phyloP scores from a whole-genome alignment of 2,329 filamentous ascomycete genomes.

The Fusarium albidum region DNA sequence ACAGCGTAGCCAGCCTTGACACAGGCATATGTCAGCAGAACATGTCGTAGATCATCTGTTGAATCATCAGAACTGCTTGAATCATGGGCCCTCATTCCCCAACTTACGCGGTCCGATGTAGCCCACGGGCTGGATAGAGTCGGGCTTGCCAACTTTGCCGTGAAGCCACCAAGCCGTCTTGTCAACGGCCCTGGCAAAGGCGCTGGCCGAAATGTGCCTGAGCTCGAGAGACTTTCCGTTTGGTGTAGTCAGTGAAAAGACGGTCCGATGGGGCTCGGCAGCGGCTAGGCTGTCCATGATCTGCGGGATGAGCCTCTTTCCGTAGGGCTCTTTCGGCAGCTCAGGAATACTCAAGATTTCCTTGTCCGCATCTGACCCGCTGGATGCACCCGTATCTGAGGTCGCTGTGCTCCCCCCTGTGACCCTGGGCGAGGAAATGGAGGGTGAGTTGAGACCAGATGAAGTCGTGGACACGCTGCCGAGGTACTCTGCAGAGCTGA shows the following conservation, averaged over 20 bases:
- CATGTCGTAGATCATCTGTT: slow-evolving; percentile 43
- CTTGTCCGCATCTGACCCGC: too few species aligned
- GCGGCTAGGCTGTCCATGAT: slow-evolving; percentile 41
- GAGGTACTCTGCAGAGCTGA: too few species aligned
- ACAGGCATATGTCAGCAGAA: slow-evolving; percentile 42
- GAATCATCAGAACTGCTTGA: neutral
- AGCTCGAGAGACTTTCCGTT: slow-evolving; percentile 26
- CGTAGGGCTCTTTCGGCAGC: slow-evolving; percentile 25
- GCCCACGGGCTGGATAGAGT: slow-evolving; percentile 33
- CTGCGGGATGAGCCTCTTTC: slow-evolving; percentile 39
- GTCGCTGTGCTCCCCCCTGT: too few species aligned
- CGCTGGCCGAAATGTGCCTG: slow-evolving; percentile 34
- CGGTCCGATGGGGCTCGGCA: slow-evolving; percentile 35
- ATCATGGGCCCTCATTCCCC: neutral
- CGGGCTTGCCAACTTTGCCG: slow-evolving; percentile 25
- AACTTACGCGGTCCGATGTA: slow-evolving; percentile 47
- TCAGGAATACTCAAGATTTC: too few species aligned
- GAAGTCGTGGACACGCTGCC: too few species aligned
- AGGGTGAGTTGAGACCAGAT: too few species aligned
- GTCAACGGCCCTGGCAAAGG: slow-evolving; percentile 39
- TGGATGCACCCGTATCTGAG: too few species aligned
- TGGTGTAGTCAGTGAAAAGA: slow-evolving; percentile 37
- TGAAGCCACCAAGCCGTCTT: slow-evolving; percentile 44
- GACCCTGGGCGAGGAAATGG: too few species aligned
- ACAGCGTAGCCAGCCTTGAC: slow-evolving; percentile 47